Evolutionary conservation across 768 basidiomycete genomes (phyloP), one percentile per base, ranked within the genome.

Genomic region (Mycena filopes): DNA sequence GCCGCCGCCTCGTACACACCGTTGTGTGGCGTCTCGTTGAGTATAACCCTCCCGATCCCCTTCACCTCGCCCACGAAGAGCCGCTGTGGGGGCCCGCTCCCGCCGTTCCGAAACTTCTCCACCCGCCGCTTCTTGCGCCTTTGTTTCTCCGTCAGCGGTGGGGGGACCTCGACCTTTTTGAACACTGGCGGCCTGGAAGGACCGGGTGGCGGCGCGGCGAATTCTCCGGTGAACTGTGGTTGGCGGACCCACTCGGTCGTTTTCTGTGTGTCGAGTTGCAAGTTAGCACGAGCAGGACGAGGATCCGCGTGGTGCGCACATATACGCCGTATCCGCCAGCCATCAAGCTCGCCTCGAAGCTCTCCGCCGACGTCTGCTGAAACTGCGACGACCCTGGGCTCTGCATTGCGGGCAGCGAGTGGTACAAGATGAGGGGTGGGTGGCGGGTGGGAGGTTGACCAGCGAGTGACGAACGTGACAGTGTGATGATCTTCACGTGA

Each of bases 301-400:
- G 4, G 28, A 18, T 49, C 18, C 69, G 41, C n/a, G 29, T 4
- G 28, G 26, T 23, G 69, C 79, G 72, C 68, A 80, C 85, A 65
- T 86, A 86, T 31, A 76, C 77, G 0, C 79, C 83, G 62, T 86
- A 86, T 2, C 85, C 85, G n/a, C 84, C 83, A 16, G 83, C 84
- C 76, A 86, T 83, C 40, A 86, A 69, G 50, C 84, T 83, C 70
- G 86, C 85, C 61, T 86, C 85, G 68, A 86, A 86, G 63, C 84
- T 86, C 72, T 84, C 84, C 33, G 84, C 84, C 12, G 83, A 84
- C 25, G 83, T 85, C 71, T 84, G 82, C 71, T 84, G 84, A 72
- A 86, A 87, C 28, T 58, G 42, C 10, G 63, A 56, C 15, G 50
- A 41, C 36, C 64, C 68, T 13, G 68, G 68, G 47, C 68, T 66